These are phyloP conservation scores for Tetrastigma voinierianum DNA, from an alignment of 164 flowering plant species.

Conservation along the genomic window DNA sequence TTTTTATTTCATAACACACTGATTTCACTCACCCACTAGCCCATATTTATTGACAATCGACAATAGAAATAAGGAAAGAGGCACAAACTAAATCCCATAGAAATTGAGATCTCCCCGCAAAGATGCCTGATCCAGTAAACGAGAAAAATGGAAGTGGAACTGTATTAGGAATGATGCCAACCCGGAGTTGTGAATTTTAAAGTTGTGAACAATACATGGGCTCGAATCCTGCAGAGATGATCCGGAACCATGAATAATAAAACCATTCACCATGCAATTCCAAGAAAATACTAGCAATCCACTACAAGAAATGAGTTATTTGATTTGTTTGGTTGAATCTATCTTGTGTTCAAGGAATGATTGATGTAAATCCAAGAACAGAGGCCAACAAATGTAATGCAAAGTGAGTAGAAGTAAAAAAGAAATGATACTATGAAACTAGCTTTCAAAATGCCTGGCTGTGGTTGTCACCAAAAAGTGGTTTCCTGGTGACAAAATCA, in stretches of 20 bases:
- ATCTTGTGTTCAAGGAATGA: no score
- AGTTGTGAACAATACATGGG: not conserved
- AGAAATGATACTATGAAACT: no score
- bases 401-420: no score
- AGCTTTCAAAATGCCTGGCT: no score
- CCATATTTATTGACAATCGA: no score
- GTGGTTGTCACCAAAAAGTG: no score
- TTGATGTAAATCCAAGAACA: no score
- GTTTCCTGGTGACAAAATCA: no score
- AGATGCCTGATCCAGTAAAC: conserved; percentile 74
- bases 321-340: no score
- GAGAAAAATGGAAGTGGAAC: conserved; percentile 81
- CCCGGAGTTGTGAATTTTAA: conserved; percentile 26
- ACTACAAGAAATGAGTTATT: no score
- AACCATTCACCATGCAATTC: not conserved
- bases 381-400: no score
- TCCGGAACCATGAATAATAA: not conserved
- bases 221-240: not conserved
- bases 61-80: not conserved
- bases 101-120: conserved; percentile 72
- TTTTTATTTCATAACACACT: not conserved
- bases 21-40: not conserved
- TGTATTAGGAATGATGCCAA: conserved; percentile 72
- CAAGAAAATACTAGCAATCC: not conserved
- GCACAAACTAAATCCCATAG: conserved; percentile 42